Evolutionary conservation across 345 rosid genomes (phyloP), one percentile per base, ranked within the genome.

Genomic region (Garcia nutans): DNA sequence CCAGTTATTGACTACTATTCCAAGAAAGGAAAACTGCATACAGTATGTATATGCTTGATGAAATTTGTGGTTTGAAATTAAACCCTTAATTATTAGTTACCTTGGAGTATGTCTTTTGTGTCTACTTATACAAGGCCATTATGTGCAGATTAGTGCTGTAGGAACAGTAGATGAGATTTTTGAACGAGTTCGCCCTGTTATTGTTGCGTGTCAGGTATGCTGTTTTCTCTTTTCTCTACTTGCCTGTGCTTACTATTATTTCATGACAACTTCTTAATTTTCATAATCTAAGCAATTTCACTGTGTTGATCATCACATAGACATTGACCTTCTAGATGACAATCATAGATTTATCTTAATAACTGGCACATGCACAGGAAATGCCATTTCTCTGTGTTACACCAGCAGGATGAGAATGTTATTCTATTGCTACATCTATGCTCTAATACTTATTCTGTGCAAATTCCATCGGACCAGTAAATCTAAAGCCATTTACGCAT

Each of bases 121-220:
- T 58, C 20, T 19, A 28, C 58, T 16, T n/a, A 28, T n/a, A 26
- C 19, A 31, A 75, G 68, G 68, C 62, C 65, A 75, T 47, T 61
- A 63, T 79, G 41, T 85, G 82, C 86, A 96, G 99, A 89, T 93
- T 80, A 87, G 87, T 83, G 99, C 97, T 13, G 82, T 90, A 44
- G 98, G 99, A 83, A 76, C 89, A 1, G 96, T 82, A 19, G 98
- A 96, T 75, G 94, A 96, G 74, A 91, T 90, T 74, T 96, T 96
- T 80, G 85, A 90, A 80, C 83, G 88, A 78, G 98, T 90, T 47
- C 82, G 76, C 75, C 87, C 94, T 10, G 65, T 89, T 77, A 89
- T 96, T 82, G 78, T 84, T 76, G 70, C 81, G 75, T 85, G 73
- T 69, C 80, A 89, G 93, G 98, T 90, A 82, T 26, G 73, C 42